Evolutionary conservation across 1,284 basidiomycete genomes (phyloP).

Genomic region (Gymnopus androsaceus): DNA sequence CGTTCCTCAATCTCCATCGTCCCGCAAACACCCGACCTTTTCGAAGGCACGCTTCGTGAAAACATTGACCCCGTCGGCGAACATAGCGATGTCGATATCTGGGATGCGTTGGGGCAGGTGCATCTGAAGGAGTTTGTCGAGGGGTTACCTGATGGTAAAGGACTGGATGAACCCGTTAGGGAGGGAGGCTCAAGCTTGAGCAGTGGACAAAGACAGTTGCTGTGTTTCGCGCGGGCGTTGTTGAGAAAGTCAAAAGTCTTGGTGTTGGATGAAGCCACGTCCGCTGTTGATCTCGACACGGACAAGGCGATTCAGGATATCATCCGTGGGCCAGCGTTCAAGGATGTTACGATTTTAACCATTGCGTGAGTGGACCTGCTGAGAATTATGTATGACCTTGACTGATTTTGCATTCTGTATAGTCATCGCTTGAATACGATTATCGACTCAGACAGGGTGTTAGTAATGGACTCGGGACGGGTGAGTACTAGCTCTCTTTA

Average conservation of each 20-base stretch:
- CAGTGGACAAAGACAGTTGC: slow-evolving; percentile 81
- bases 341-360: slow-evolving; percentile 78
- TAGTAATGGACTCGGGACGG: slow-evolving; percentile 81
- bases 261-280: slow-evolving; percentile 88
- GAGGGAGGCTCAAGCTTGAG: slow-evolving; percentile 86
- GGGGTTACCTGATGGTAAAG: slow-evolving; percentile 56
- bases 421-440: slow-evolving; percentile 92
- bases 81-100: slow-evolving; percentile 78
- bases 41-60: slow-evolving; percentile 84
- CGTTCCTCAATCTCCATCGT: slow-evolving; percentile 85
- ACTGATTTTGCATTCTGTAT: slow-evolving; percentile 8
- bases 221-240: slow-evolving; percentile 83
- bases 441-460: slow-evolving; percentile 80
- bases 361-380: slow-evolving; percentile 60
- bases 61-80: slow-evolving; percentile 81
- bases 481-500: slow-evolving; percentile 35
- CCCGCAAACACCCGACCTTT: slow-evolving; percentile 81
- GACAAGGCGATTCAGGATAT: slow-evolving; percentile 81
- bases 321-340: slow-evolving; percentile 71
- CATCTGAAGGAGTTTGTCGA: slow-evolving; percentile 75
- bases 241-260: slow-evolving; percentile 83
- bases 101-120: slow-evolving; percentile 78
- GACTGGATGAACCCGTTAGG: slow-evolving; percentile 74
- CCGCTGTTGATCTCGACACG: slow-evolving; percentile 88
- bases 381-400: slow-evolving; percentile 3